These are phyloP conservation scores for Hyaloscypha finlandica DNA, from an alignment of 495 filamentous ascomycete genomes.

Conservation along the genomic window DNA sequence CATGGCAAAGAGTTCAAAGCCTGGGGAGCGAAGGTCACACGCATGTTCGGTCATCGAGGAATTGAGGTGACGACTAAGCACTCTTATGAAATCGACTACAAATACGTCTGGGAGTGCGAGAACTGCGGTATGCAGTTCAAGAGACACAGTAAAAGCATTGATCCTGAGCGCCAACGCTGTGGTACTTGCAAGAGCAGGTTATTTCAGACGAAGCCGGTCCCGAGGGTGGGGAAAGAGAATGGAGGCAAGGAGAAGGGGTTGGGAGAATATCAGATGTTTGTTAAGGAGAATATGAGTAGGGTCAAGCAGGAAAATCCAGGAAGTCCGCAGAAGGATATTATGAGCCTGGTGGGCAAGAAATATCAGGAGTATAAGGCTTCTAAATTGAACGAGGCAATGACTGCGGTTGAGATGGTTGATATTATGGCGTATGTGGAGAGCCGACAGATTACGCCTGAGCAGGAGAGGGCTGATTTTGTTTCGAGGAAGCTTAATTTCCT, in stretches of 20 bases:
- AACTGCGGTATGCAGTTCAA: conserved; percentile 67
- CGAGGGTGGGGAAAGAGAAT: conserved; percentile 47
- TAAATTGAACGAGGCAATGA: neutral
- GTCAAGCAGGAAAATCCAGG: conserved; percentile 55
- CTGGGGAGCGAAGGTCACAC: conserved; percentile 52
- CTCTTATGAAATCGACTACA: conserved; percentile 82
- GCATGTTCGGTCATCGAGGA: conserved; percentile 47
- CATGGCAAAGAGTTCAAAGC: conserved; percentile 84
- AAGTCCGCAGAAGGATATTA: conserved; percentile 62
- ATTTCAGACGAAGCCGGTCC: conserved; percentile 78
- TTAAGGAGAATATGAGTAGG: conserved; percentile 62
- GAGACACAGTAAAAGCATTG: conserved; percentile 81
- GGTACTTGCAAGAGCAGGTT: conserved; percentile 67
- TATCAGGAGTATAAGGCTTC: conserved; percentile 47
- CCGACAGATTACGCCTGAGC: conserved; percentile 11
- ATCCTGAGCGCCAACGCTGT: conserved; percentile 65
- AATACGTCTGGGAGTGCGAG: conserved; percentile 84
- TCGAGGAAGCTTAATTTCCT: conserved; percentile 10
- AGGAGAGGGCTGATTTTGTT: neutral
- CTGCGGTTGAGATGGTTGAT: conserved; percentile 12
- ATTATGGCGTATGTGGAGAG: conserved; percentile 17
- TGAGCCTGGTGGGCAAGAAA: conserved; percentile 55
- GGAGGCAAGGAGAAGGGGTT: conserved; percentile 22
- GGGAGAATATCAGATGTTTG: conserved; percentile 65
- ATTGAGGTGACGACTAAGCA: conserved; percentile 86